Conservation (phyloP, 2,329 filamentous ascomycete genomes). For the Hirsutella minnesotensis region DNA sequence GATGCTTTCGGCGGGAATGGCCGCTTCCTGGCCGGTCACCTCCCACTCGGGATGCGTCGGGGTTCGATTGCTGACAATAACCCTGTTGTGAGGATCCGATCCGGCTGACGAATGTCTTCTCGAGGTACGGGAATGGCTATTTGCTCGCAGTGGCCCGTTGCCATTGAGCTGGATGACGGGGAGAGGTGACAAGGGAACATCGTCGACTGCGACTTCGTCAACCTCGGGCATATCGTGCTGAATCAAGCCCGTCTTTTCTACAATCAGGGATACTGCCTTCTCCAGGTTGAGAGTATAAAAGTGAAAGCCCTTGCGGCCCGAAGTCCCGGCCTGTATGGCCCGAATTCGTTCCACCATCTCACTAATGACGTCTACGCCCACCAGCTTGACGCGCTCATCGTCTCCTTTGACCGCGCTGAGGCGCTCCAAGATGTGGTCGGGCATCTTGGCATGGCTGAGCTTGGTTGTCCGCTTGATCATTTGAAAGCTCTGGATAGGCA, state of each 20-base stretch:
- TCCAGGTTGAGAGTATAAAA: slow-evolving; percentile 97
- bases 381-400: slow-evolving; percentile 68
- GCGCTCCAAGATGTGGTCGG: slow-evolving; percentile 55
- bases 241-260: slow-evolving; percentile 79
- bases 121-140: slow-evolving; percentile 24
- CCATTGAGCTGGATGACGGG: slow-evolving; percentile 37
- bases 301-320: slow-evolving; percentile 70
- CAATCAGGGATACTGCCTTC: slow-evolving; percentile 87
- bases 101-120: slow-evolving; percentile 68
- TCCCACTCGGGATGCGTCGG: slow-evolving; percentile 54
- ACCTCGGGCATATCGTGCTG: slow-evolving; percentile 42
- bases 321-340: slow-evolving; percentile 42
- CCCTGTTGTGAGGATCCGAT: slow-evolving; percentile 75
- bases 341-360: slow-evolving; percentile 76
- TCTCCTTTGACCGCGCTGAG: slow-evolving; percentile 65
- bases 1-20: slow-evolving; percentile 58
- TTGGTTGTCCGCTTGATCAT: slow-evolving; percentile 92
- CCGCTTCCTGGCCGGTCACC: slow-evolving; percentile 64
- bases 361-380: slow-evolving; percentile 70
- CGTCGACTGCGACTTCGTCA: slow-evolving; percentile 39
- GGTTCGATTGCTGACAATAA: slow-evolving; percentile 61
- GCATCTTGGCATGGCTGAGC: slow-evolving; percentile 79
- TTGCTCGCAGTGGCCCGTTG: slow-evolving; percentile 17
- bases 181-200: slow-evolving; percentile 14
- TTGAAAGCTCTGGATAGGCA: slow-evolving; percentile 96